Evolutionary conservation across 2,329 filamentous ascomycete genomes (phyloP), one percentile per base, ranked within the genome.

Genomic region (Ceratocystis colombiana): DNA sequence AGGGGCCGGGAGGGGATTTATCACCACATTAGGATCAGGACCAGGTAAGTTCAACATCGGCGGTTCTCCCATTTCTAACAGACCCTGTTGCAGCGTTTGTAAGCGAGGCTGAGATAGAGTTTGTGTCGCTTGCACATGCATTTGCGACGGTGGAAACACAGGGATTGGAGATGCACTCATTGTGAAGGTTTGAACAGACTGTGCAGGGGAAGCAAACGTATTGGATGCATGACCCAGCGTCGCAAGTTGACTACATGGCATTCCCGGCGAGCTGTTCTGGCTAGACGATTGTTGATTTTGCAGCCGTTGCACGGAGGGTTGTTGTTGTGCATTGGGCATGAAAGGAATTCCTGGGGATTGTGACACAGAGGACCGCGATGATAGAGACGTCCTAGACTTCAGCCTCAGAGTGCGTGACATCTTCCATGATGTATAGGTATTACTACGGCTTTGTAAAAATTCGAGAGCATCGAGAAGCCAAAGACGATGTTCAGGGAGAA

Each of bases 401-500:
- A 66, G 20, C 7, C 65, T 17, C 5, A 28, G 15, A 3, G 17
- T 63, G 10, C 62, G 53, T 33, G 46, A 61, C 22, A 37, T 45
- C 37, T 57, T 70, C 30, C 67, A 67, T 7, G 64, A 37, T 5
- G 62, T 62, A 53, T 71, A 71, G 20, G 33, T 46, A 2, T 67
- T 63, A 55, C 70, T 71, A 15, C 67, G 67, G 1, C 46, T 64
- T 62, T 70, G 70, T 20, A 71, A 65, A 46, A 68, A 57, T 6
- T 62, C 41, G 15, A 68, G 55, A 15, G 67, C 67, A 50, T 67
- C 62, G n/a, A 67, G 41, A 37, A 68, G 33, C 62, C 65, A 69
- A 15, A 65, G 67, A 62, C 37, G 67, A 68, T 87, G 83, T 1
- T 82, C 82, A 22, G 85, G 74, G 3, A 80, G 78, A 48, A 74